Evolutionary conservation across 805 yeast genomes (phyloP), one percentile per base, ranked within the genome.

Genomic region (Wickerhamomyces bovis): DNA sequence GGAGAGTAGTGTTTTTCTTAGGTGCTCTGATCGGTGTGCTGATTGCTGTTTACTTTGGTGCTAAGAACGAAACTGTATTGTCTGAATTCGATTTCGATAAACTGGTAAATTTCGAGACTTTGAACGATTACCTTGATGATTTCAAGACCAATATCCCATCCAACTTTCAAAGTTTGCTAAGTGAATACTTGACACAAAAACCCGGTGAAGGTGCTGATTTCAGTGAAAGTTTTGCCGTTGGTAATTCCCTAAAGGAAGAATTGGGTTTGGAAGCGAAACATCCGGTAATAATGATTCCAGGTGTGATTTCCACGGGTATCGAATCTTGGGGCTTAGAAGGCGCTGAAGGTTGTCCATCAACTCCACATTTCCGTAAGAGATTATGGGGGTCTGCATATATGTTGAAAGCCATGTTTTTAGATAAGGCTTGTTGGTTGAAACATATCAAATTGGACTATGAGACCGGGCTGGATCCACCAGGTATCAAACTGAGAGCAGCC

Each of bases 301-400:
- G 99, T 4, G 97, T 92, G 13, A 87, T 88, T 45, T 86, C 96
- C 26, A 90, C 98, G 0, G 97, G 97, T 4, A 72, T 94, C 33
- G 99, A 94, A 65, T 82, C 89, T 42, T 94, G 99, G 99, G 84
- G 95, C 0, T 70, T 87, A 3, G 76, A 71, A 30, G 89, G 89
- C 11, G 76, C 83, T 6, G 77, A 71, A 3, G 94, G 82, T 7
- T 94, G 99, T 63, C 94, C 95, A 4, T 77, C 89, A 35, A 78
- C 82, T 49, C 75, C 81, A 10, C 95, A 92, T 64, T 94, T 92
- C 68, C 74, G 99, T 44, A 90, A 89, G 61, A 72, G 98, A 54
- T 64, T 94, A 47, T 94, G 99, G 99, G 99, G 99, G 0, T 88
- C 97, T 0, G 90, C 89, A 70, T 89, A 87, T 62, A 94, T 94